A percentile compares a stretch with the other conserved stretches of the same genome.
Evolutionary conservation across 305 asterid genomes (phyloP).

Genomic region (Vinca major): DNA sequence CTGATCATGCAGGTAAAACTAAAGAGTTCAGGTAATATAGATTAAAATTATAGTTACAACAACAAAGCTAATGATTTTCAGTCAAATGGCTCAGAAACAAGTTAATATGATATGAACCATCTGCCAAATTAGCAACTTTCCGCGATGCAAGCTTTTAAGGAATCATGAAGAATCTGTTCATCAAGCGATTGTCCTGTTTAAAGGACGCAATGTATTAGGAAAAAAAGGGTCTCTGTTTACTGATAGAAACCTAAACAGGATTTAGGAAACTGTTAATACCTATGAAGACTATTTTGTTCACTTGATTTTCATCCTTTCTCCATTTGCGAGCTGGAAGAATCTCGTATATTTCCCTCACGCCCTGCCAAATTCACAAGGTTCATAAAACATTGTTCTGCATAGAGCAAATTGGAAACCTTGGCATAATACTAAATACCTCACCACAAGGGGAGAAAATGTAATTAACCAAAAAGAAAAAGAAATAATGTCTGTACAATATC

Average conservation of each 20-base stretch:
- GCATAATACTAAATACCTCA: neutral
- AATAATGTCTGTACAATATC: neutral
- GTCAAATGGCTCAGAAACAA: neutral
- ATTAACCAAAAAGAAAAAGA: neutral
- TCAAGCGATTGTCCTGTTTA: constrained; percentile 58
- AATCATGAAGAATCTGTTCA: constrained; percentile 49
- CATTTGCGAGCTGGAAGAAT: constrained; percentile 76
- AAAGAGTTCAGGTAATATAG: no score
- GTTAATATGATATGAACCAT: neutral
- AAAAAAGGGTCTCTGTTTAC: neutral
- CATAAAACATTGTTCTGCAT: neutral
- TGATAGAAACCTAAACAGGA: neutral
- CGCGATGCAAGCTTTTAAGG: constrained; percentile 42
- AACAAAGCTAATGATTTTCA: neutral
- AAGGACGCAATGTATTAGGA: neutral
- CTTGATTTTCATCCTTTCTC: constrained; percentile 58
- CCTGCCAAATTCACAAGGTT: constrained; percentile 34
- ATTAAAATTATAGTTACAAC: no score
- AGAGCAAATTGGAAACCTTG: neutral
- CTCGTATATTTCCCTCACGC: constrained; percentile 91
- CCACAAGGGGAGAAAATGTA: neutral
- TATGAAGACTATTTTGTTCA: constrained; percentile 74
- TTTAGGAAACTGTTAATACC: constrained; percentile 35
- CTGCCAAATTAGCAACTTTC: constrained; percentile 11
- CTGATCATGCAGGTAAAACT: no score